phyloP scores from a whole-genome alignment of 1,284 basidiomycete genomes.

The Crepidotus sp. region DNA sequence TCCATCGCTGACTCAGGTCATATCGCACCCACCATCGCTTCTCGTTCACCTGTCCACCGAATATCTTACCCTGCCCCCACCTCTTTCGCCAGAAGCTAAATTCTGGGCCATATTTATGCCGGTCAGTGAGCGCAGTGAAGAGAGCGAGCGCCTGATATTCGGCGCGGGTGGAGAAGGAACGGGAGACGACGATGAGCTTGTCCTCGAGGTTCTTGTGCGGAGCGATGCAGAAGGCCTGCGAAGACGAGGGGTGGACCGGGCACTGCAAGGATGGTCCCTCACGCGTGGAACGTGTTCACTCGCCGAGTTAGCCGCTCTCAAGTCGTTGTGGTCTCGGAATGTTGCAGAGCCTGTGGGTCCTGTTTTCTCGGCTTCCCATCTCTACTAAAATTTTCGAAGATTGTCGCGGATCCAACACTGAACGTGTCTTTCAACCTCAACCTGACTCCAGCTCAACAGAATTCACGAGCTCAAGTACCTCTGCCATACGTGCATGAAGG shows the following conservation, averaged over 20 bases:
- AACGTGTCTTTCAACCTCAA: slow-evolving; percentile 77
- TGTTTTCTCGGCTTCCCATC: neutral
- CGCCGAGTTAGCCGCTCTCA: slow-evolving; percentile 39
- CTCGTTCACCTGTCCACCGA: slow-evolving; percentile 54
- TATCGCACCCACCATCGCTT: slow-evolving; percentile 57
- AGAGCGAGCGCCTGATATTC: slow-evolving; percentile 54
- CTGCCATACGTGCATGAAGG: slow-evolving; percentile 84
- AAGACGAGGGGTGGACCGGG: slow-evolving; percentile 48
- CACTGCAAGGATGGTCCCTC: slow-evolving; percentile 55
- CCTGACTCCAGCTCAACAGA: slow-evolving; percentile 78
- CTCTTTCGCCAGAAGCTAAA: slow-evolving; percentile 47
- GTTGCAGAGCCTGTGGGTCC: slow-evolving; percentile 8
- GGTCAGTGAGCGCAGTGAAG: slow-evolving; percentile 48
- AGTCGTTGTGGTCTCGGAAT: slow-evolving; percentile 30
- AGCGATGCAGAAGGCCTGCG: slow-evolving; percentile 30
- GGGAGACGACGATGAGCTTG: slow-evolving; percentile 33
- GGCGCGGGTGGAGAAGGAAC: slow-evolving; percentile 47
- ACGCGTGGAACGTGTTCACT: slow-evolving; percentile 35
- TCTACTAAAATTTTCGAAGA: slow-evolving; percentile 22
- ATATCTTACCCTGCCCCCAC: slow-evolving; percentile 64
- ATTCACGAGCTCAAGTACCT: slow-evolving; percentile 70
- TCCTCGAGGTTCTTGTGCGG: slow-evolving; percentile 57
- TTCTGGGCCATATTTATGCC: slow-evolving; percentile 72
- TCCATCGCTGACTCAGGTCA: slow-evolving; percentile 54
- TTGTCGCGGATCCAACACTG: slow-evolving; percentile 47